These are phyloP conservation scores for Alternaria arborescens DNA, from an alignment of 2,329 filamentous ascomycete species.

Conservation along the genomic window DNA sequence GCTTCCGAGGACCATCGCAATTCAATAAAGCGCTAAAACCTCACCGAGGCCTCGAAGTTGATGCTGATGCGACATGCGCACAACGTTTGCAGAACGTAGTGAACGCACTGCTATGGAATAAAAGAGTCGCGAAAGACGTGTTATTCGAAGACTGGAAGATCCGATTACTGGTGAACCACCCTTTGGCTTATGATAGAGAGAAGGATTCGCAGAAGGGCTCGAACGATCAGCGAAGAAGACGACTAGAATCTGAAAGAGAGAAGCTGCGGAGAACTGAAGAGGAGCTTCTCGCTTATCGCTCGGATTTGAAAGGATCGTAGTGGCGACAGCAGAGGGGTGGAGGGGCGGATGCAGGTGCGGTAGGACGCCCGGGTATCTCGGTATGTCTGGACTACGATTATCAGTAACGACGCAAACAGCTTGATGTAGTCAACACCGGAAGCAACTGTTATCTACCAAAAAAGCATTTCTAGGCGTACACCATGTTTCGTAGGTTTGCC, in stretches of 20 bases:
- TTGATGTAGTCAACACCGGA: not conserved
- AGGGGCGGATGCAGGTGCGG: not conserved
- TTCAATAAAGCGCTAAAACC: slow-evolving; percentile 15
- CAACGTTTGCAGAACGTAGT: slow-evolving; percentile 3
- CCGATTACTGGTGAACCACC: slow-evolving; percentile 2
- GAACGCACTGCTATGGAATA: not conserved
- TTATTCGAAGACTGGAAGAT: slow-evolving; percentile 8
- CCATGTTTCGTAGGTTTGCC: not conserved
- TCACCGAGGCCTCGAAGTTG: not conserved
- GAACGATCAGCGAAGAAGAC: slow-evolving; percentile 7
- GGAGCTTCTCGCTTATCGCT: slow-evolving; percentile 6
- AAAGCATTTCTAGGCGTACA: not conserved
- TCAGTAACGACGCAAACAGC: not conserved
- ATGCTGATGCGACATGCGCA: not conserved
- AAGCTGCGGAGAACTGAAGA: slow-evolving; percentile 1
- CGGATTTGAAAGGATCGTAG: not conserved
- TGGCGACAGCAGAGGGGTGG: not conserved
- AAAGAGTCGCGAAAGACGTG: slow-evolving; percentile 6
- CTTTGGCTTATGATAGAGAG: slow-evolving; percentile 7
- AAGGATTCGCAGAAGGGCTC: slow-evolving; percentile 7
- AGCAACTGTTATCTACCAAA: not conserved
- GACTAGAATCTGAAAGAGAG: slow-evolving; percentile 5
- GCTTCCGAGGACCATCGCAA: slow-evolving; percentile 3
- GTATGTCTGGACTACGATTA: not conserved
- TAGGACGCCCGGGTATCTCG: not conserved